phyloP scores from a whole-genome alignment of 169 alveolate species.

The Plasmodium malariae region DNA sequence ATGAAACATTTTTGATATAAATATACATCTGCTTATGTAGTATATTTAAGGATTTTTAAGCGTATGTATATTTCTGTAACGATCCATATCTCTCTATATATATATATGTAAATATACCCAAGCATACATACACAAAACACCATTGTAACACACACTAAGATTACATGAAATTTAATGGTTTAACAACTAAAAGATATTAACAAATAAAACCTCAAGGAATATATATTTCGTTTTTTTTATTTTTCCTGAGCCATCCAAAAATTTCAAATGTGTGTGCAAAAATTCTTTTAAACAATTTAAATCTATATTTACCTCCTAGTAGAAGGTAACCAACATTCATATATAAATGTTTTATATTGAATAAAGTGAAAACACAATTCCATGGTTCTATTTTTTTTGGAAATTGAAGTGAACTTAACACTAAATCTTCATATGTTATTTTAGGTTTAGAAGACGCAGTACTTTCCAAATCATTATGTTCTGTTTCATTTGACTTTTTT shows the following conservation, averaged over 20 bases:
- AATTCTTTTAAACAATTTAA: conserved; percentile 28
- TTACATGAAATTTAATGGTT: too few species aligned
- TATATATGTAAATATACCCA: too few species aligned
- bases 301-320: conserved; percentile 11
- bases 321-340: conserved; percentile 48
- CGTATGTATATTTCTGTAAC: too few species aligned
- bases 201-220: conserved; percentile 35
- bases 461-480: neutral
- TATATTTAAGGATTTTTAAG: too few species aligned
- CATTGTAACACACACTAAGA: too few species aligned
- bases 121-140: too few species aligned
- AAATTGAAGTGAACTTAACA: conserved; percentile 14
- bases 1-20: neutral
- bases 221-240: conserved; percentile 5
- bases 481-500: neutral
- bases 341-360: conserved; percentile 70
- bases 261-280: conserved; percentile 43
- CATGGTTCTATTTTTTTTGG: conserved; percentile 4
- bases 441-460: neutral
- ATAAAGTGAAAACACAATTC: conserved; percentile 30
- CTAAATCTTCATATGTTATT: conserved; percentile 31
- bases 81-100: too few species aligned
- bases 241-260: conserved; percentile 18
- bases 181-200: too few species aligned
- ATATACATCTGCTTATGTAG: neutral